phyloP scores from a whole-genome alignment of 2,329 filamentous ascomycete species.

The Aureobasidium sp. region DNA sequence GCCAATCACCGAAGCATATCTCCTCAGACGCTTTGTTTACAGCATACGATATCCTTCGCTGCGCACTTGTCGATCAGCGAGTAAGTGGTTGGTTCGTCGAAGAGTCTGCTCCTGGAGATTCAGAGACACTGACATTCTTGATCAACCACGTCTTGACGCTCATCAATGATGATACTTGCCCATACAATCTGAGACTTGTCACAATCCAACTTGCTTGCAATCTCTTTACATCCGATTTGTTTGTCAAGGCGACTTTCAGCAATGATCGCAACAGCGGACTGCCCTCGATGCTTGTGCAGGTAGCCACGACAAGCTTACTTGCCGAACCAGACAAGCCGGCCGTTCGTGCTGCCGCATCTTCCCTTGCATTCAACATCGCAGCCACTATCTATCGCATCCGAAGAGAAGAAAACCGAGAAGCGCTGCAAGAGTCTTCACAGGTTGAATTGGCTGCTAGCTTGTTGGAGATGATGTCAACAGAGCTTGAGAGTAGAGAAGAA shows the following conservation, averaged over 20 bases:
- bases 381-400: slow-evolving; percentile 61
- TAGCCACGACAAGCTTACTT: slow-evolving; percentile 72
- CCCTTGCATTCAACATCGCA: slow-evolving; percentile 76
- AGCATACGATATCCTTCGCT: slow-evolving; percentile 75
- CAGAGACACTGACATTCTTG: slow-evolving; percentile 55
- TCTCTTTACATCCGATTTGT: slow-evolving; percentile 70
- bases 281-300: slow-evolving; percentile 53
- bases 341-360: slow-evolving; percentile 73
- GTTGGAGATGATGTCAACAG: slow-evolving; percentile 47
- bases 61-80: slow-evolving; percentile 68
- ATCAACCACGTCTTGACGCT: slow-evolving; percentile 51
- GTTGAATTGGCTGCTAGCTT: slow-evolving; percentile 76
- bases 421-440: slow-evolving; percentile 62
- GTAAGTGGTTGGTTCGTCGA: slow-evolving; percentile 78
- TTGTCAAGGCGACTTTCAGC: slow-evolving; percentile 41
- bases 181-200: slow-evolving; percentile 77
- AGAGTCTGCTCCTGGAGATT: slow-evolving; percentile 44
- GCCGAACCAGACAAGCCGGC: slow-evolving; percentile 63
- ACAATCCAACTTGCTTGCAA: slow-evolving; percentile 80
- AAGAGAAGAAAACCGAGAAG: slow-evolving; percentile 49
- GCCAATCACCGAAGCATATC: slow-evolving; percentile 46
- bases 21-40: slow-evolving; percentile 65
- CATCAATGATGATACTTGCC: slow-evolving; percentile 51
- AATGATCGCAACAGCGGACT: slow-evolving; percentile 32
- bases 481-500: slow-evolving; percentile 50